A percentile compares a stretch with the other conserved stretches of the same genome.
These are phyloP conservation scores for Tricholoma sp. DNA, from an alignment of 768 basidiomycete species.

Conservation along the genomic window DNA sequence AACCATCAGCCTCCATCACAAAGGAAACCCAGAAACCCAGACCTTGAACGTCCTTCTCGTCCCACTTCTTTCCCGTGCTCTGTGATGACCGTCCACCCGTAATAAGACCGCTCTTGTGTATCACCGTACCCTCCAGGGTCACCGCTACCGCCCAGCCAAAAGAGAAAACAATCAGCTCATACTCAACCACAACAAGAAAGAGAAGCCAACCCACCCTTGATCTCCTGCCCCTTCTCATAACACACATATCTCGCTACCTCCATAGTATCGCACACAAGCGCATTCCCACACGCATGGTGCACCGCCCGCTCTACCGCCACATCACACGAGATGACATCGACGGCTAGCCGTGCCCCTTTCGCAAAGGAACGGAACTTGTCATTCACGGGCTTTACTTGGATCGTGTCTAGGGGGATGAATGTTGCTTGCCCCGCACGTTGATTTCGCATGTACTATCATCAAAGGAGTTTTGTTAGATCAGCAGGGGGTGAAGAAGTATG, in stretches of 20 bases:
- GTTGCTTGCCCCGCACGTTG: slow-evolving; percentile 95
- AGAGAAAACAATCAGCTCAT: not conserved
- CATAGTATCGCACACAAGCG: slow-evolving; percentile 93
- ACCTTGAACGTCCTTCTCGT: slow-evolving; percentile 92
- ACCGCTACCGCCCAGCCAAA: slow-evolving; percentile 54
- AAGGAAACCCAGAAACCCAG: not conserved
- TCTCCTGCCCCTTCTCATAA: slow-evolving; percentile 93
- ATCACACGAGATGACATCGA: slow-evolving; percentile 82
- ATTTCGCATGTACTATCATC: slow-evolving; percentile 79
- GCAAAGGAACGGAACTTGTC: slow-evolving; percentile 93
- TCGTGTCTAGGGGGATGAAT: slow-evolving; percentile 97
- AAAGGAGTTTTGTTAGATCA: not conserved
- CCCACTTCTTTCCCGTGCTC: slow-evolving; percentile 80
- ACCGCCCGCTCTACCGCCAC: slow-evolving; percentile 88
- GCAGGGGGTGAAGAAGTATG: slow-evolving; percentile 6
- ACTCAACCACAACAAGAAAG: not conserved
- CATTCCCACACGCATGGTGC: slow-evolving; percentile 94
- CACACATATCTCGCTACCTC: slow-evolving; percentile 87
- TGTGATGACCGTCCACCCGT: slow-evolving; percentile 89
- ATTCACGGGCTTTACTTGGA: slow-evolving; percentile 88
- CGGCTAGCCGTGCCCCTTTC: slow-evolving; percentile 79
- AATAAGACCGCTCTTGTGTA: slow-evolving; percentile 96
- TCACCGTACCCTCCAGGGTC: slow-evolving; percentile 92
- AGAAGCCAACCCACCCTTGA: slow-evolving; percentile 67
- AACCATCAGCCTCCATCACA: not conserved